Evolutionary conservation across 495 filamentous ascomycete genomes (phyloP), one percentile per base, ranked within the genome.

Genomic region (Elasticomyces elasticus): DNA sequence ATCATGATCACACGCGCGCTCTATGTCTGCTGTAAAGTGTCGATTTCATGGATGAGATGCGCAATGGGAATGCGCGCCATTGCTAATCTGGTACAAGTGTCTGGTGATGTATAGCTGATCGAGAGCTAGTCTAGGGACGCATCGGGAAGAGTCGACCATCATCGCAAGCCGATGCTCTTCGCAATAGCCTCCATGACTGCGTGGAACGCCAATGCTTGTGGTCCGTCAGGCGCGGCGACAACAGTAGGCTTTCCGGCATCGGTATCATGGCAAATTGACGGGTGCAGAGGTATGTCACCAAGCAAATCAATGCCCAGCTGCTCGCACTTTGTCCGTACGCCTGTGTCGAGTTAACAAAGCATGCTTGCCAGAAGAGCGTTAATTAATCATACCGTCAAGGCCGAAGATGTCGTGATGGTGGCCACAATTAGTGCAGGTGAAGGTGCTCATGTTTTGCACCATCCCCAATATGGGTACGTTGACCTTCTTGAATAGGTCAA

Each of bases 371-470:
- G 19, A 25, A 20, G 7, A 12, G n/a, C 30, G 69, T 12, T 7
- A 49, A 2, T 10, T 12, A 22, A 11, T 11, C 45, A 2, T 67
- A 45, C 71, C 69, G 52, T 77, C 72, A 2, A 73, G 72, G 5
- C 85, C 85, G 66, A 97, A 97, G 20, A 98, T 85, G 35, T 79
- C 76, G n/a, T 87, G 90, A 37, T 79, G 72, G 4, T 77, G 74
- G 5, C 75, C 72, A 57, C 92, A 98, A 47, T 81, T 72, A 0
- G 90, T 88, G 60, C 92, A 97, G 1, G 69, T 74, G 61, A 95
- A 96, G 23, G 84, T 75, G 2, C 82, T 84, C 92, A 99, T 99
- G 60, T 99, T 99, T 64, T 91, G 84, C 45, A 97, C 83, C 76
- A 97, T 83, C n/a, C 92, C 92, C 23, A 97, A 71, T 15, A 95